Conservation (phyloP, 1,284 basidiomycete species). For the Rhodotorula sp. region DNA sequence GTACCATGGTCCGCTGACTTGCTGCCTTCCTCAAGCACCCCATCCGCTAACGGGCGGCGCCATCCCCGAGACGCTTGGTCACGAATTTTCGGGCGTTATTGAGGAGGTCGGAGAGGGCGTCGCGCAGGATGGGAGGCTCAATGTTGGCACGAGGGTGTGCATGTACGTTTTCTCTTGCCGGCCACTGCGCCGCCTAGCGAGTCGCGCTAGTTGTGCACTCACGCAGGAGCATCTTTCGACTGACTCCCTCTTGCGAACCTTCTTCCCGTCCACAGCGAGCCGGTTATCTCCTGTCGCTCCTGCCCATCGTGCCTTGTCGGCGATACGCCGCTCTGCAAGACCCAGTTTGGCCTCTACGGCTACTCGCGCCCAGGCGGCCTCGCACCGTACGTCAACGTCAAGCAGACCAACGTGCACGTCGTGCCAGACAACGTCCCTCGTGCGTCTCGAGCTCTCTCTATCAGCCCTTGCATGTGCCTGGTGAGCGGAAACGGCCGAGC, state of each 20-base stretch:
- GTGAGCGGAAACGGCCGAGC: neutral
- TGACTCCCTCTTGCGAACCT: neutral
- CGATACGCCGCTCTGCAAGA: conserved; percentile 43
- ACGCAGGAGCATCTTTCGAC: neutral
- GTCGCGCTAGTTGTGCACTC: neutral
- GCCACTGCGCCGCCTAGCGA: neutral
- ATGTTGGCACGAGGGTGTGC: conserved; percentile 47
- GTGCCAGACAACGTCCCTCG: conserved; percentile 46
- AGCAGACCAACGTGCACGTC: conserved; percentile 44
- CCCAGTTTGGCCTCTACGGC: conserved; percentile 42
- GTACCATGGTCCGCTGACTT: conserved; percentile 30
- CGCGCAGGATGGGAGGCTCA: conserved; percentile 13
- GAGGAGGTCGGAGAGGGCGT: conserved; percentile 47
- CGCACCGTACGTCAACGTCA: conserved; percentile 47
- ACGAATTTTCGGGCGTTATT: conserved; percentile 50
- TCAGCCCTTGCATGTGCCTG: neutral
- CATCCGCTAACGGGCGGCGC: conserved; percentile 48
- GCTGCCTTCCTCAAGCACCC: conserved; percentile 33
- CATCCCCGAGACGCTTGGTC: conserved; percentile 48
- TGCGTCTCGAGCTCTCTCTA: conserved; percentile 9
- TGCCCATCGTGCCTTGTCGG: conserved; percentile 18
- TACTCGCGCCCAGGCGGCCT: conserved; percentile 41
- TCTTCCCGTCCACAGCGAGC: conserved; percentile 42
- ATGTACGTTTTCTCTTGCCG: conserved; percentile 42
- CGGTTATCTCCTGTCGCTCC: conserved; percentile 45